A percentile compares a stretch with the other conserved stretches of the same genome.
phyloP scores from a whole-genome alignment of 2,329 filamentous ascomycete genomes.

The Aspergillus ruber region DNA sequence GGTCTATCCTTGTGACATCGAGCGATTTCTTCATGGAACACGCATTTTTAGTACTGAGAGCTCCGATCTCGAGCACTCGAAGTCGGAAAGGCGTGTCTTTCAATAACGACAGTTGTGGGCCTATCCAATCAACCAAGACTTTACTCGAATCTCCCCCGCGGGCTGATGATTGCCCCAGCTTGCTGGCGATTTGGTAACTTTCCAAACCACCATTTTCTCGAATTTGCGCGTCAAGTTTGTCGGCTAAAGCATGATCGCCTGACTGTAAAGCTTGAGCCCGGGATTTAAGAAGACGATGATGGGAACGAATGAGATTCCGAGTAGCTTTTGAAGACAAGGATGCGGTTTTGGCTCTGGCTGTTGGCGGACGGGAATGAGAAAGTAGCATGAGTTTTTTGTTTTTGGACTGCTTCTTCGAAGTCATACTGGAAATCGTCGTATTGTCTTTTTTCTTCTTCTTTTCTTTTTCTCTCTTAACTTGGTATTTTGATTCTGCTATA shows the following conservation, averaged over 20 bases:
- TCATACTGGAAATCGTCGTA: conserved; percentile 16
- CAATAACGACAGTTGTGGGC: conserved; percentile 20
- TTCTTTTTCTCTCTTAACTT: background rate
- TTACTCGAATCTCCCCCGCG: conserved; percentile 60
- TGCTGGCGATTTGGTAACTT: conserved; percentile 57
- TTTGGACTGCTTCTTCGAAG: conserved; percentile 20
- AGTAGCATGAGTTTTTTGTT: conserved; percentile 32
- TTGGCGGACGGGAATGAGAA: conserved; percentile 43
- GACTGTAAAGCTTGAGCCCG: conserved; percentile 47
- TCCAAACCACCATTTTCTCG: conserved; percentile 53
- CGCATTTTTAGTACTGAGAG: conserved; percentile 75
- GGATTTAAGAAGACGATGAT: conserved; percentile 55
- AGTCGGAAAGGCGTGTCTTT: conserved; percentile 32
- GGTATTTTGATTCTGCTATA: background rate
- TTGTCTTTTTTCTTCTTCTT: background rate
- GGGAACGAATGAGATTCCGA: conserved; percentile 52
- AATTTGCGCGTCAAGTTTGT: conserved; percentile 45
- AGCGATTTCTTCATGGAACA: conserved; percentile 69
- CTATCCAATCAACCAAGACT: conserved; percentile 54
- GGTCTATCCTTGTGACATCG: conserved; percentile 74
- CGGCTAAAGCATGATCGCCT: conserved; percentile 35
- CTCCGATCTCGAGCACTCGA: conserved; percentile 80
- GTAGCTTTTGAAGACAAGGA: conserved; percentile 52
- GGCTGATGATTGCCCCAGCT: conserved; percentile 53
- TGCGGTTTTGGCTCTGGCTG: conserved; percentile 27